Base-by-base conservation (phyloP, 2,329 filamentous ascomycete species). In the Allantophomopsis lycopodina region DNA sequence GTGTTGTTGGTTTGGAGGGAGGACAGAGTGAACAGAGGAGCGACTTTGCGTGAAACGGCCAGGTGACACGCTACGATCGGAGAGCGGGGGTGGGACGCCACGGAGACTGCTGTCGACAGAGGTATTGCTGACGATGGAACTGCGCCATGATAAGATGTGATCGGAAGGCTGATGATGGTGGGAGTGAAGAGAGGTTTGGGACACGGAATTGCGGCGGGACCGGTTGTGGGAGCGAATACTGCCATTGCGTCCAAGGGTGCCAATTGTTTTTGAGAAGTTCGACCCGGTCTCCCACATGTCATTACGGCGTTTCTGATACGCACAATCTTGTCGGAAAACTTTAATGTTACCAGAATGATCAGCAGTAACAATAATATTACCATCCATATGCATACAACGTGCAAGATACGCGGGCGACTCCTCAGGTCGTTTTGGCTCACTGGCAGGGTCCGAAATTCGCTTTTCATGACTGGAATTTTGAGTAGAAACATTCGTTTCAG, bases 311-410 rank as follows among this genome's bases (percentile, higher is more conserved):
- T 94, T 94, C 37, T 69, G 60, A 50, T 73, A 85, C 0, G 89
- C 91, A 55, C 89, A 95, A 55, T 98, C 91, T 58, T 96, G 89
- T 15, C 91, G 76, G 55, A 95, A 95, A 1, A 96, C 82, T 56
- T 95, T 95, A 61, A 98, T 91, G 18, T 77, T 74, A 30, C 91
- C 91, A 1, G 76, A 78, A 50, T 86, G 85, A 56, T 95, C 89
- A 2, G 88, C 84, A 0, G 89, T 94, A 37, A 96, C 75, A 41
- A 98, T 79, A 45, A 98, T 95, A 51, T 94, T 85, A 18, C 91
- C 91, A 44, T 79, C 78, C 12, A 67, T 63, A 55, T 98, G 91
- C 13, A 71, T 71, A 6, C 79, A 81, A 13, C 87, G 77, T 10
- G 84, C 71, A 30, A 88, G 60, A 51, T 93, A 94, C 0, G 79